Base-by-base conservation (phyloP, 345 rosid genomes). In the Trapa incisa region DNA sequence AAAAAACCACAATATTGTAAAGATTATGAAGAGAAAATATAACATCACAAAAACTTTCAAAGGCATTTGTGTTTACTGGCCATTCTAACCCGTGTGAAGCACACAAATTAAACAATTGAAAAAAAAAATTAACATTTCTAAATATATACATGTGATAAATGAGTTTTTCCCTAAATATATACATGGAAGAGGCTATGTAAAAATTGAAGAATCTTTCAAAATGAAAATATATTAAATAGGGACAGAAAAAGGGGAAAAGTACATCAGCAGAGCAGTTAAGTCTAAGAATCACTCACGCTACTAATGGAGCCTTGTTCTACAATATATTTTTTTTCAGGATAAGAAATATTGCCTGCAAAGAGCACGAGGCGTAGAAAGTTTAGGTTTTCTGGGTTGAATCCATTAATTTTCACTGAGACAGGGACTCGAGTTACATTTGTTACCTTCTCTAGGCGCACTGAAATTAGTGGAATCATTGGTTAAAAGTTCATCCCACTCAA, bases 401-500 rank as follows among this genome's bases (percentile, higher is more conserved):
- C 2, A 10, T 42, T 1, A 14, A 17, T 11, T 32, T 5, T 22
- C 7, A 9, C 47, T 2, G 15, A 42, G 0, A 65, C 36, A 22
- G 8, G 16, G 37, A 39, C 41, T 8, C 63, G 69, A 54, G 3
- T 3, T 67, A 47, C 39, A 65, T 45, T 41, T 37, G 42, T 65
- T 76, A 94, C 97, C 97, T 82, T 63, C 77, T 75, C 58, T 69
- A 58, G 82, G 69, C 48, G 36, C 36, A 65, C 52, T 14, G 37
- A 41, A 22, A 33, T 65, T 43, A n/a, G 3, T 65, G 16, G 76
- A 74, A 76, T 85, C 84, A 66, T 81, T 83, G 58, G 77, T 65
- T 61, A 85, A 80, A 53, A 88, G 86, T 74, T 94, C 97, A 74
- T 94, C 96, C 99, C 99, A 94, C 67, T 94, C 97, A 75, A 94